Evolutionary conservation across 2,329 filamentous ascomycete genomes (phyloP), one percentile per base, ranked within the genome.

Genomic region (Colletotrichum echinochloae): DNA sequence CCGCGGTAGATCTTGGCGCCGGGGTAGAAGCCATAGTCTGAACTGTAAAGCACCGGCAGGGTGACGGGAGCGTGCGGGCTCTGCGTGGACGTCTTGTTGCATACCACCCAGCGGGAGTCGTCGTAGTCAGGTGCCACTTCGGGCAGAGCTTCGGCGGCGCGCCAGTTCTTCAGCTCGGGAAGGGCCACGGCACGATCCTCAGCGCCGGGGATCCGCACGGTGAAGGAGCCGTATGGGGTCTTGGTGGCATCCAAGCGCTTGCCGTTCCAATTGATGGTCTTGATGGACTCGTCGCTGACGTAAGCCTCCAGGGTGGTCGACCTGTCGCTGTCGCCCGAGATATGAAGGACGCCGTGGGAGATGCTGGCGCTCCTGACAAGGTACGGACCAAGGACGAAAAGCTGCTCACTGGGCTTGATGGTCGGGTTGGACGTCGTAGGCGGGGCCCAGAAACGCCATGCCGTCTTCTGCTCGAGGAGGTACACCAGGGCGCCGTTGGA

Each of bases 11-110:
- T 74, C 0, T 94, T 83, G 1, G 87, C 88, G 7, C 92, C 92
- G 0, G 89, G 86, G 77, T 93, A 85, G 79, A 90, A 95, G 30
- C 92, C 92, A 75, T 95, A 95, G 78, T 95, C 92, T n/a, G 88
- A 88, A 0, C 85, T 86, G 75, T 92, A 93, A 0, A 95, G 86
- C 0, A 87, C 89, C 0, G 91, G 89, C 0, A 92, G 94, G 0
- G 83, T 85, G 1, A 91, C 80, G 1, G 85, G 81, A 20, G 80
- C 76, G 28, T 84, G 81, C 0, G 87, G 88, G 77, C 94, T 94
- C 76, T 87, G 87, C 1, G 89, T 90, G 3, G 83, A 84, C 1
- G 81, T 83, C 8, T 89, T 82, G 71, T 90, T 81, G 1, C 92
- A 92, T 0, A 77, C 74, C 0, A 85, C 84, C 93, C 93, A 96